These are phyloP conservation scores for Sporodiniella umbellata DNA, from an alignment of 371 early-diverging fungal genomes.

Conservation along the genomic window DNA sequence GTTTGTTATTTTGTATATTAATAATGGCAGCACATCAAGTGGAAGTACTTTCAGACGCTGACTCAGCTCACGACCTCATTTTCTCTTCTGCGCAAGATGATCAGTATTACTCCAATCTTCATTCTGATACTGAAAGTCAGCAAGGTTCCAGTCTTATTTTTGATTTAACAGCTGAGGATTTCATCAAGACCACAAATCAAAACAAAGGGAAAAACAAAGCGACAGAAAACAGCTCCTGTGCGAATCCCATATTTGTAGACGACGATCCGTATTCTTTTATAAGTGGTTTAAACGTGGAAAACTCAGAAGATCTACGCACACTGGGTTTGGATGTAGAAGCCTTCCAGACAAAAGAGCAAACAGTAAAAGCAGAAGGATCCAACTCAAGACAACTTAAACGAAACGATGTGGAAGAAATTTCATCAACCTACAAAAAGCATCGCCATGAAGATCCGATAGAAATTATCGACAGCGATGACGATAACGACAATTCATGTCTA, in stretches of 20 bases:
- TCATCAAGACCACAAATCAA: not conserved
- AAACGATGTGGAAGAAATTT: not conserved
- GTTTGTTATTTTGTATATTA: no score
- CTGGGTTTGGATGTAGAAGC: slow-evolving; percentile 22
- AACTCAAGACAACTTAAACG: not conserved
- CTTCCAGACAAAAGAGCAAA: slow-evolving; percentile 10
- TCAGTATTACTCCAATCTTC: not conserved
- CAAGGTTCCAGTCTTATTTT: not conserved
- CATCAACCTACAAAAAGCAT: not conserved
- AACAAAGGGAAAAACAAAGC: not conserved
- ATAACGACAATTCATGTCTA: not conserved
- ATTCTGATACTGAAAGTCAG: not conserved
- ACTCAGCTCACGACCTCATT: not conserved
- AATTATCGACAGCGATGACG: slow-evolving; percentile 6
- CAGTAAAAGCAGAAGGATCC: no score
- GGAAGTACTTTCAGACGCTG: not conserved
- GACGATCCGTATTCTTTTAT: slow-evolving; percentile 18
- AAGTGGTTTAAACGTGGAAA: no score
- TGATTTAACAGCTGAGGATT: slow-evolving; percentile 17
- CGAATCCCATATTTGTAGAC: slow-evolving; percentile 7
- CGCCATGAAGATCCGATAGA: not conserved
- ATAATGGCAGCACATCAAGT: not conserved
- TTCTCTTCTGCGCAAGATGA: not conserved
- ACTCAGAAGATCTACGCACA: slow-evolving; percentile 8
- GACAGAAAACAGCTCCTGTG: not conserved